Evolutionary conservation across 2,329 filamentous ascomycete species (phyloP).

Genomic region (Ascochyta rabiei): DNA sequence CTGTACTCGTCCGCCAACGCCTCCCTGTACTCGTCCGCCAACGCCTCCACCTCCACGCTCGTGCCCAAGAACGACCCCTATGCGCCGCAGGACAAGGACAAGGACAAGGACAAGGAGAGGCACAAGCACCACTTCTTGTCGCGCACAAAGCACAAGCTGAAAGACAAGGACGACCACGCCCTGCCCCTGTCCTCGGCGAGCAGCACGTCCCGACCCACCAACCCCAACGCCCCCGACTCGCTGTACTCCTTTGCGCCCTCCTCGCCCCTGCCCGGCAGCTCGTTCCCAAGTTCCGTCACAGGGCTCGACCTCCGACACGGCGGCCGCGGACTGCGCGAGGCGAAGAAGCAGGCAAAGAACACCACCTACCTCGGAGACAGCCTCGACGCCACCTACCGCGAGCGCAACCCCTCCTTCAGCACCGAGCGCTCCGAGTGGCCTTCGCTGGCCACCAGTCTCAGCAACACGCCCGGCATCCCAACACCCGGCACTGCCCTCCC

Average conservation of each 20-base stretch:
- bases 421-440: constrained; percentile 49
- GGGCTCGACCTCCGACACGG: constrained; percentile 80
- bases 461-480: constrained; percentile 28
- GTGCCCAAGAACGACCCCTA: constrained; percentile 60
- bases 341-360: constrained; percentile 63
- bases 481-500: constrained; percentile 38
- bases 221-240: constrained; percentile 75
- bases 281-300: constrained; percentile 83
- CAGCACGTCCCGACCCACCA: constrained; percentile 77
- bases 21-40: constrained; percentile 75
- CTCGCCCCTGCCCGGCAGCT: constrained; percentile 69
- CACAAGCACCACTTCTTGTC: constrained; percentile 79
- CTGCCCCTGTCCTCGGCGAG: constrained; percentile 76
- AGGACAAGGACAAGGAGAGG: constrained; percentile 76
- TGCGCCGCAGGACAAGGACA: constrained; percentile 68
- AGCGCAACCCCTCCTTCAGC: constrained; percentile 48
- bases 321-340: constrained; percentile 77
- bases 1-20: constrained; percentile 77
- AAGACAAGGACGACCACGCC: constrained; percentile 71
- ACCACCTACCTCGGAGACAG: constrained; percentile 45
- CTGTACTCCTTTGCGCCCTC: constrained; percentile 80
- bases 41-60: constrained; percentile 77
- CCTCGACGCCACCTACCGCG: constrained; percentile 41
- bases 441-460: constrained; percentile 28
- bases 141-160: constrained; percentile 77